These are phyloP conservation scores for Mycena olivaceomarginata DNA, from an alignment of 768 basidiomycete species.

Conservation along the genomic window DNA sequence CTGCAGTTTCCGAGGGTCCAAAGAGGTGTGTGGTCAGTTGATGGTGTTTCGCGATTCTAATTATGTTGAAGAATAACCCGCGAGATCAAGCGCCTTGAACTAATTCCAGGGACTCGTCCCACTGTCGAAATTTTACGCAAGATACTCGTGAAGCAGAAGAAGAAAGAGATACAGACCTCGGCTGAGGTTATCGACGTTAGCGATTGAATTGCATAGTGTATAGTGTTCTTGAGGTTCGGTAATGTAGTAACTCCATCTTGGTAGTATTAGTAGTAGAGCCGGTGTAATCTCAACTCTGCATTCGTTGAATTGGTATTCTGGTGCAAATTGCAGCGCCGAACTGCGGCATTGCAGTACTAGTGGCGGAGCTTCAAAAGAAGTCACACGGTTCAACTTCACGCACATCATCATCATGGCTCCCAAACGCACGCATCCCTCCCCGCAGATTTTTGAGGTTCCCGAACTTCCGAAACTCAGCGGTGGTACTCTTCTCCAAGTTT, in stretches of 20 bases:
- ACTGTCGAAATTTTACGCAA: slow-evolving; percentile 62
- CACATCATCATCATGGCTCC: slow-evolving; percentile 9
- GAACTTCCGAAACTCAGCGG: slow-evolving; percentile 70
- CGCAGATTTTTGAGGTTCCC: slow-evolving; percentile 28
- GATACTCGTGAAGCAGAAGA: slow-evolving; percentile 60
- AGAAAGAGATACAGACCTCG: slow-evolving; percentile 47
- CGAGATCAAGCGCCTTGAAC: slow-evolving; percentile 66
- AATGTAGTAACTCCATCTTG: slow-evolving; percentile 8
- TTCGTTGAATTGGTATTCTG: neutral
- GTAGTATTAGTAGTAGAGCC: neutral
- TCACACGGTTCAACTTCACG: neutral
- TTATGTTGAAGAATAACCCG: slow-evolving; percentile 58
- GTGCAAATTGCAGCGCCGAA: too few species aligned
- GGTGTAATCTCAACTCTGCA: neutral
- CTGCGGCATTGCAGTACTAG: too few species aligned
- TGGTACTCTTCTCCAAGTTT: slow-evolving; percentile 79
- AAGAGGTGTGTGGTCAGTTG: slow-evolving; percentile 63
- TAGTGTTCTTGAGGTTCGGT: neutral
- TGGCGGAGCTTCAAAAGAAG: too few species aligned
- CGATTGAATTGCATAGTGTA: slow-evolving; percentile 37
- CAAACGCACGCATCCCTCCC: slow-evolving; percentile 1
- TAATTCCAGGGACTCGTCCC: slow-evolving; percentile 57
- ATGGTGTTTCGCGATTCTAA: slow-evolving; percentile 7
- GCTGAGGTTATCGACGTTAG: slow-evolving; percentile 36
- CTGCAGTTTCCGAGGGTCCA: slow-evolving; percentile 70